Evolutionary conservation across 2,329 filamentous ascomycete species (phyloP).

Genomic region (Nakataea oryzae): DNA sequence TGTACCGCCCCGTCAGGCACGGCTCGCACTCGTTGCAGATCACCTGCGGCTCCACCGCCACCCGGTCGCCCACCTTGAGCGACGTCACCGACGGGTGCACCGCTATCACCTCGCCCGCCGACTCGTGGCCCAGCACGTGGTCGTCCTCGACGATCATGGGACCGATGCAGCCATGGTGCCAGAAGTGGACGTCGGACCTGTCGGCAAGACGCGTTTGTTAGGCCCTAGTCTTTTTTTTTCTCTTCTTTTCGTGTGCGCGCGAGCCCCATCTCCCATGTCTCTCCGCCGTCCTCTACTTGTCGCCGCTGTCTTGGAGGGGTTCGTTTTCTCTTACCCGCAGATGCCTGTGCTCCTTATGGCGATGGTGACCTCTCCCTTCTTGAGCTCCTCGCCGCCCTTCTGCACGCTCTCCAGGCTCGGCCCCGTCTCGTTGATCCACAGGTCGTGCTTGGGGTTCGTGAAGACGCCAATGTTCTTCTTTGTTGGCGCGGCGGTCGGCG

Average conservation of each 20-base stretch:
- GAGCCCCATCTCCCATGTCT: background rate
- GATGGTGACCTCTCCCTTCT: constrained; percentile 75
- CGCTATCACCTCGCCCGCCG: constrained; percentile 72
- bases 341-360: constrained; percentile 92
- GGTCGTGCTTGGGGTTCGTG: constrained; percentile 84
- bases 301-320: too few species aligned
- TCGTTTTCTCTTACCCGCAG: constrained; percentile 58
- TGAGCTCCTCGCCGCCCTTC: constrained; percentile 54
- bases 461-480: constrained; percentile 94
- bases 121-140: constrained; percentile 93
- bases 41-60: constrained; percentile 89
- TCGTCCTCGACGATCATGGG: constrained; percentile 86
- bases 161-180: constrained; percentile 89
- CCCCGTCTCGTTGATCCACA: constrained; percentile 75
- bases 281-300: background rate
- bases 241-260: background rate
- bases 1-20: constrained; percentile 87
- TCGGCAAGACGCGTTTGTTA: background rate
- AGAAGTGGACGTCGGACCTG: constrained; percentile 93
- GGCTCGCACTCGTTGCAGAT: constrained; percentile 87
- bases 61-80: constrained; percentile 77
- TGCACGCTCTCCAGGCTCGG: constrained; percentile 68
- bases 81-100: constrained; percentile 69
- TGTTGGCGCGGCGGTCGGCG: constrained; percentile 28
- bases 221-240: background rate